Evolutionary conservation across 208 protist genomes (phyloP), one percentile per base, ranked within the genome.

Genomic region (Blastocrithidia nonstop): DNA sequence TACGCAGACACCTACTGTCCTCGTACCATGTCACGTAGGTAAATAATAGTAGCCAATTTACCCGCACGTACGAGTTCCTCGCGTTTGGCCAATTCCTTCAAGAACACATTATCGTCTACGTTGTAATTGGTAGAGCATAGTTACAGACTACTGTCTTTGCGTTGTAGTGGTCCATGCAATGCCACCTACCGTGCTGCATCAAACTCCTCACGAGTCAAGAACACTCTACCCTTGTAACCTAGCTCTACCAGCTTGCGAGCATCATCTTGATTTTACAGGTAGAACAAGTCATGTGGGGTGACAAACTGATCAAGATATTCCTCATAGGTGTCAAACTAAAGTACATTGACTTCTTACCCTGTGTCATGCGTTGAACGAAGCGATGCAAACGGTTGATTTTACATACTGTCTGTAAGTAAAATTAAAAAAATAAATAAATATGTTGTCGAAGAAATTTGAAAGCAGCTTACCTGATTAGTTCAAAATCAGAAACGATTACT

Each of bases 1-100:
- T 98, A 99, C 6, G 93, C 91, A 16, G 84, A 96, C 27, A 99
- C 89, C 70, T 99, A 96, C 52, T 99, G 94, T 8, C 96, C 95
- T 16, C 82, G 85, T 11, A 93, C 96, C 13, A 82, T 91, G 69
- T 98, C 93, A 27, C 97, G 69, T 11, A 99, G 80, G 51, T 98
- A 99, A 33, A 99, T 84, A 37, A 99, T 96, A 1, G 90, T 94
- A 2, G 84, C 78, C 6, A 98, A 69, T 66, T 95, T 96, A 22
- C 95, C 96, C 39, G 81, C 95, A 21, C 93, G 80, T 23, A 98
- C 94, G 9, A 93, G 69, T 57, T 98, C 92, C 70, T 99, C 96
- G 5, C 94, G 80, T 66, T 96, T 70, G 4, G 92, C 94, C 16
- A 99, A 71, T 3, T 81, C 84, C 1, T 66, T 45, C 3, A 98